A percentile compares a stretch with the other conserved stretches of the same genome.
These are phyloP conservation scores for Noccaea bulbosa DNA, from an alignment of 345 rosid genomes.

Conservation along the genomic window DNA sequence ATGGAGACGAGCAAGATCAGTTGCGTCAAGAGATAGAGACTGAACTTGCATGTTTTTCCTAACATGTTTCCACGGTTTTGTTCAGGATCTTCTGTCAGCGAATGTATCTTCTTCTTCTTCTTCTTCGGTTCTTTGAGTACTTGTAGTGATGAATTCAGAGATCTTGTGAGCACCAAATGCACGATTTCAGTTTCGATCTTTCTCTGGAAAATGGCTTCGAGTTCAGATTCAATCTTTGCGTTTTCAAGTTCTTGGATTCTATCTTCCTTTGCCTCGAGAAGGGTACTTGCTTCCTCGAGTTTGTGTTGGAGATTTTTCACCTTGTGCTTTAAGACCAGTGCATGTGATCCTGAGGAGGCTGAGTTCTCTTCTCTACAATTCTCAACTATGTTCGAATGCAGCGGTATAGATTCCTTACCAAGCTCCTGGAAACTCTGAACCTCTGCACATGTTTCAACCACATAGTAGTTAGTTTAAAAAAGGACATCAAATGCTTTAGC, in stretches of 20 bases:
- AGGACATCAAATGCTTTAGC: neutral
- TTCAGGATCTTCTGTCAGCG: slow-evolving; percentile 52
- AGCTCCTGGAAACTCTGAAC: slow-evolving; percentile 57
- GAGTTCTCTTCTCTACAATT: slow-evolving; percentile 27
- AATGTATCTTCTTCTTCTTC: slow-evolving; percentile 34
- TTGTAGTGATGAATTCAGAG: slow-evolving; percentile 48
- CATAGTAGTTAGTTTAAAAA: slow-evolving; percentile 29
- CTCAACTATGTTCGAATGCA: slow-evolving; percentile 38
- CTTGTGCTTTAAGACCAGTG: slow-evolving; percentile 52
- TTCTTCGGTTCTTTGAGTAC: slow-evolving; percentile 47
- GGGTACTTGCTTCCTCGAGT: slow-evolving; percentile 53
- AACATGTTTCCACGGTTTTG: slow-evolving; percentile 44
- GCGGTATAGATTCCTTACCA: slow-evolving; percentile 49
- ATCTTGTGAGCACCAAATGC: slow-evolving; percentile 53
- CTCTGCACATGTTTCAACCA: slow-evolving; percentile 51
- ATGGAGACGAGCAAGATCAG: slow-evolving; percentile 60
- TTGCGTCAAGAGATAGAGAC: slow-evolving; percentile 57
- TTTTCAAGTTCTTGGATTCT: slow-evolving; percentile 66
- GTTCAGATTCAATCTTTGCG: slow-evolving; percentile 56
- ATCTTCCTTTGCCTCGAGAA: slow-evolving; percentile 56
- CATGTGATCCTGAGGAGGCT: slow-evolving; percentile 50
- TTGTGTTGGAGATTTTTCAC: slow-evolving; percentile 52
- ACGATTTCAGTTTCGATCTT: slow-evolving; percentile 80
- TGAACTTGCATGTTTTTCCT: slow-evolving; percentile 51
- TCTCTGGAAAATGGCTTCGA: slow-evolving; percentile 65